phyloP scores from a whole-genome alignment of 2,329 filamentous ascomycete genomes.

The Neocucurbitaria cava region DNA sequence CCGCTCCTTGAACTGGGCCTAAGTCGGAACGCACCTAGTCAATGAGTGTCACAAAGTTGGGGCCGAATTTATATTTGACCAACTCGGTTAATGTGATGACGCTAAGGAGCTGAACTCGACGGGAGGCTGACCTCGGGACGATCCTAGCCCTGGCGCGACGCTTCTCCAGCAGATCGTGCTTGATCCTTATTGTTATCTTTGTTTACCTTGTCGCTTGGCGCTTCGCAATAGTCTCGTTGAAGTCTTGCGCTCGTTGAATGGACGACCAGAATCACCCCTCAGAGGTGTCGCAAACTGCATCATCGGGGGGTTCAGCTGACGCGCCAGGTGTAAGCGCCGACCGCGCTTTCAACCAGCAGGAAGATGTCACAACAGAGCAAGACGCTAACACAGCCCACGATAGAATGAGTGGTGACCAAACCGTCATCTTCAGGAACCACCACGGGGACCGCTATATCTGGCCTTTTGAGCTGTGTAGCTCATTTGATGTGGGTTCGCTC shows the following conservation, averaged over 20 bases:
- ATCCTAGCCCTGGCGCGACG: constrained; percentile 1
- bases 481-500: neutral
- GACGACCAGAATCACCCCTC: neutral
- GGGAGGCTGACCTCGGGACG: neutral
- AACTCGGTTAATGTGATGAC: neutral
- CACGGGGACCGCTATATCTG: neutral
- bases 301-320: neutral
- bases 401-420: neutral
- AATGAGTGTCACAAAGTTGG: too few relatives aligned
- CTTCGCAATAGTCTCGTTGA: neutral
- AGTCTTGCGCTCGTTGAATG: neutral
- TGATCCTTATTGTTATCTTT: neutral
- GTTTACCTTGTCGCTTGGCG: neutral
- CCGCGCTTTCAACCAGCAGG: neutral
- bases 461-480: neutral
- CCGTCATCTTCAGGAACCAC: neutral
- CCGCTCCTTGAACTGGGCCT: constrained; percentile 7
- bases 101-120: neutral
- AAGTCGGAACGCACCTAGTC: too few relatives aligned
- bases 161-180: neutral
- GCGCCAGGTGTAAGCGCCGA: neutral
- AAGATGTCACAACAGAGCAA: neutral
- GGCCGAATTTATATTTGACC: too few relatives aligned
- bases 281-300: neutral
- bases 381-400: neutral